phyloP scores from a whole-genome alignment of 768 basidiomycete genomes.

The Russula abietina region DNA sequence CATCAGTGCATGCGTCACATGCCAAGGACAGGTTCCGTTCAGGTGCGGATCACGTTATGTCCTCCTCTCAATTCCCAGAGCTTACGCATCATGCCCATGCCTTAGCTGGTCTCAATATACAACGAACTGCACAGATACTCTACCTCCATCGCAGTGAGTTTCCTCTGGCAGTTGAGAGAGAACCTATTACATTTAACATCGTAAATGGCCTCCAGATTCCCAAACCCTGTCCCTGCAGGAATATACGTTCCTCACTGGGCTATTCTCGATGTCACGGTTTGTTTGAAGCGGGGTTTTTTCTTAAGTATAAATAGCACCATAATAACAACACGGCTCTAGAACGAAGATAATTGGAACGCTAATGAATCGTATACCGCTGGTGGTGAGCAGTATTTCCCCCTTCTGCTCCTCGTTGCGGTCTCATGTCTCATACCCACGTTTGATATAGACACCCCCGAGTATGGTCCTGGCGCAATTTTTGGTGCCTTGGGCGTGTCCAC shows the following conservation, averaged over 20 bases:
- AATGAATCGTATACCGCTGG: not conserved
- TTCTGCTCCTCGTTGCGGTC: not conserved
- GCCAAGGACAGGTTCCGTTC: not conserved
- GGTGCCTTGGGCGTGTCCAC: not conserved
- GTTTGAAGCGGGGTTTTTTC: not conserved
- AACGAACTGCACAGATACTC: not conserved
- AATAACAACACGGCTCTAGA: not conserved
- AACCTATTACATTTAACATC: not conserved
- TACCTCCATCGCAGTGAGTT: slow-evolving; percentile 1
- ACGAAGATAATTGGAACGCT: not conserved
- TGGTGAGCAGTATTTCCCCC: not conserved
- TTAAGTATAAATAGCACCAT: no score
- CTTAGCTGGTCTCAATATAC: not conserved
- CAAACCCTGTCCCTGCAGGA: slow-evolving; percentile 6
- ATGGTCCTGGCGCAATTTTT: not conserved
- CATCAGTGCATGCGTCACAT: not conserved
- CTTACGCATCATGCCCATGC: not conserved
- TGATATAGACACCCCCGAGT: not conserved
- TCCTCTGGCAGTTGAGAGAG: no score
- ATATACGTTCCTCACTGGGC: slow-evolving; percentile 6
- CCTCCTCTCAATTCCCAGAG: not conserved
- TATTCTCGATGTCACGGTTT: slow-evolving; percentile 3
- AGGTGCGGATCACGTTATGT: not conserved
- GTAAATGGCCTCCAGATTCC: not conserved
- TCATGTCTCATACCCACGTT: not conserved